Conservation (phyloP, 805 yeast species). For the Cyberlindnera xishuangbannaensis region DNA sequence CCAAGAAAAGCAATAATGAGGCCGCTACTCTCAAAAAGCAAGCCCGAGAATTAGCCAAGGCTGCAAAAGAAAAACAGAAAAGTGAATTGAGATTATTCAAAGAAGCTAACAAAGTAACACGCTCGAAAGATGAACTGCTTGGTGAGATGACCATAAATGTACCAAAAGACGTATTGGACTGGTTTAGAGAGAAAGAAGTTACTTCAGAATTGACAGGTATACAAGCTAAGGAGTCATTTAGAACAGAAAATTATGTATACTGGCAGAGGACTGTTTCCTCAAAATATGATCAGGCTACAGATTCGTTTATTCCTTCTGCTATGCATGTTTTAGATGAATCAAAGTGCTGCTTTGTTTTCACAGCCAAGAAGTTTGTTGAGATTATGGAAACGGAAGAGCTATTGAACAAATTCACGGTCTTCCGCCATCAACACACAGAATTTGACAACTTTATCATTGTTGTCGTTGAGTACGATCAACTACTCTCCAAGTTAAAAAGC, state of each 20-base stretch:
- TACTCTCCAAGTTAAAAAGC: slow-evolving; percentile 37
- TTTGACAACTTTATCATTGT: slow-evolving; percentile 36
- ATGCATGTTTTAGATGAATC: slow-evolving; percentile 38
- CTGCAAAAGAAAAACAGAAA: slow-evolving; percentile 8
- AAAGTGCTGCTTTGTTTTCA: slow-evolving; percentile 37
- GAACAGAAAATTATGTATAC: slow-evolving; percentile 25
- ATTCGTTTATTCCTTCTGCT: slow-evolving; percentile 49
- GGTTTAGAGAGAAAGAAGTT: slow-evolving; percentile 27
- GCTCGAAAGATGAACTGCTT: slow-evolving; percentile 46
- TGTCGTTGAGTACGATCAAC: slow-evolving; percentile 44
- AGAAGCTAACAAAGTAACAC: slow-evolving; percentile 32
- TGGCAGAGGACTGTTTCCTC: slow-evolving; percentile 50
- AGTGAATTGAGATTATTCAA: slow-evolving; percentile 17
- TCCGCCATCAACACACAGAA: slow-evolving; percentile 17
- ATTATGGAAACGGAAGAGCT: slow-evolving; percentile 26
- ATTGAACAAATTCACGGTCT: slow-evolving; percentile 20
- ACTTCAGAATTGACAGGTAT: slow-evolving; percentile 20
- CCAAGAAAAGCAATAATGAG: no score
- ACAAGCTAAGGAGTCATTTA: slow-evolving; percentile 20
- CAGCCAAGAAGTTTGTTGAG: slow-evolving; percentile 39
- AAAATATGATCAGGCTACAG: slow-evolving; percentile 40
- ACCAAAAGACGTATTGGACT: slow-evolving; percentile 27
- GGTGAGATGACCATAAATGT: slow-evolving; percentile 43
- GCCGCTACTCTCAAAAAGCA: no score
- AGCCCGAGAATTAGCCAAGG: no score